Percentiles rank a stretch among this genome's conserved stretches.
These are phyloP conservation scores for Trichophyton equinum DNA, from an alignment of 2,329 filamentous ascomycete species.

Conservation along the genomic window DNA sequence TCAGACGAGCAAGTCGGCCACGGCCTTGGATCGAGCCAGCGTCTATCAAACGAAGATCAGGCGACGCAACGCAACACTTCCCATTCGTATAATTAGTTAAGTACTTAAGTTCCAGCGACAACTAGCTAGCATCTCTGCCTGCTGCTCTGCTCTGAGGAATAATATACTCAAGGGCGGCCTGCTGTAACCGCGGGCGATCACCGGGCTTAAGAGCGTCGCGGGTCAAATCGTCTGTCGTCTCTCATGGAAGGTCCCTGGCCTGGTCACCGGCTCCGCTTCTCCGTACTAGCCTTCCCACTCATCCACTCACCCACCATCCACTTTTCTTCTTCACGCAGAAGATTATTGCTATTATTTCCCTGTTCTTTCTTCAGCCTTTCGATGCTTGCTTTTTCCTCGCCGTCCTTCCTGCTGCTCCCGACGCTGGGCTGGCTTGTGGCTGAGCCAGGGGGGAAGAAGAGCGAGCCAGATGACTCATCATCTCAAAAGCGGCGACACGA, in stretches of 20 bases:
- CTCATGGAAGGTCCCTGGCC: not conserved
- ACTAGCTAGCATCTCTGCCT: not conserved
- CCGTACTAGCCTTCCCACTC: not conserved
- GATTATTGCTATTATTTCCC: no score
- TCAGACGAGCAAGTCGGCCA: not conserved
- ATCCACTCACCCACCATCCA: not conserved
- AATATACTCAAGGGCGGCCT: not conserved
- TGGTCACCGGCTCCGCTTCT: not conserved
- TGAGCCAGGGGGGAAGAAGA: not conserved
- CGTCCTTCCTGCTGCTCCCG: not conserved
- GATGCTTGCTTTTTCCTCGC: not conserved
- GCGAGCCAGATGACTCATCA: not conserved
- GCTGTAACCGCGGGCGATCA: not conserved
- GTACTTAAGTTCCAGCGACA: no score
- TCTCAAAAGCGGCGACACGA: not conserved
- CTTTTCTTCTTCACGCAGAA: not conserved
- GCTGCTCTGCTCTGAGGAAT: not conserved
- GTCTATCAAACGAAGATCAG: not conserved
- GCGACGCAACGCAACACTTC: not conserved
- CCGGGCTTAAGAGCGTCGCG: not conserved
- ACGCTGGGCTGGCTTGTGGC: not conserved
- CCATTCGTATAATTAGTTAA: not conserved
- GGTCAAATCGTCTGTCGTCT: no score
- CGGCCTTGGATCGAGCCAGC: not conserved
- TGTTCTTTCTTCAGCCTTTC: not conserved